phyloP scores from a whole-genome alignment of 2,329 filamentous ascomycete species.

The Aspergillus piperis region DNA sequence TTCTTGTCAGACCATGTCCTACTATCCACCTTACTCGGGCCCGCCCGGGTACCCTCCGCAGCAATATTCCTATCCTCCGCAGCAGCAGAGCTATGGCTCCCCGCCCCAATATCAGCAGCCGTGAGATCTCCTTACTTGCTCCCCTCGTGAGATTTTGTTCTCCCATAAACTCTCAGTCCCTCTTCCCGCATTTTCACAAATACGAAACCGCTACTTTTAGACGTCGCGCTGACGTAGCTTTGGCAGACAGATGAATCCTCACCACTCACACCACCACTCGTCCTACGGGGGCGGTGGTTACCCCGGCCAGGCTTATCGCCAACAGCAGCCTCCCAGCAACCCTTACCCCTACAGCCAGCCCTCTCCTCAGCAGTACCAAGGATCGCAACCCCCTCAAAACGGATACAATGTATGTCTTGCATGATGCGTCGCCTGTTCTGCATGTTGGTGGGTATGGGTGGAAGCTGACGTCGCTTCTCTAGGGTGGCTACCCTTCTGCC shows the following conservation, averaged over 20 bases:
- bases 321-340: conserved; percentile 44
- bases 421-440: conserved; percentile 4
- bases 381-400: conserved; percentile 31
- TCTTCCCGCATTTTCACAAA: neutral
- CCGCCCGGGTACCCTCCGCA: conserved; percentile 58
- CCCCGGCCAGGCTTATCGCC: conserved; percentile 39
- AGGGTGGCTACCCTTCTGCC: conserved; percentile 2
- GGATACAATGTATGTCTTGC: conserved; percentile 40
- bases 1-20: conserved; percentile 55
- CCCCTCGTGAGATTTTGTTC: conserved; percentile 2
- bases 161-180: neutral
- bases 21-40: conserved; percentile 62
- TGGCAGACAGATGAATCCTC: conserved; percentile 30
- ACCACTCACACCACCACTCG: conserved; percentile 25
- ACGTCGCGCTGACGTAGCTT: neutral
- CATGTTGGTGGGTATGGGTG: neutral
- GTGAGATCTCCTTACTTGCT: conserved; percentile 32
- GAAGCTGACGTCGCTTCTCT: conserved; percentile 18
- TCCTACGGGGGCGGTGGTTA: conserved; percentile 39
- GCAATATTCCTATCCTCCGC: conserved; percentile 30
- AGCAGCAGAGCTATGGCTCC: conserved; percentile 39
- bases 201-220: neutral
- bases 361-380: conserved; percentile 40
- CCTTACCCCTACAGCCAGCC: conserved; percentile 49
- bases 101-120: conserved; percentile 40